A percentile compares a stretch with the other conserved stretches of the same genome.
Conservation (phyloP, 2,329 filamentous ascomycete species). For the Annulohypoxylon truncatum region DNA sequence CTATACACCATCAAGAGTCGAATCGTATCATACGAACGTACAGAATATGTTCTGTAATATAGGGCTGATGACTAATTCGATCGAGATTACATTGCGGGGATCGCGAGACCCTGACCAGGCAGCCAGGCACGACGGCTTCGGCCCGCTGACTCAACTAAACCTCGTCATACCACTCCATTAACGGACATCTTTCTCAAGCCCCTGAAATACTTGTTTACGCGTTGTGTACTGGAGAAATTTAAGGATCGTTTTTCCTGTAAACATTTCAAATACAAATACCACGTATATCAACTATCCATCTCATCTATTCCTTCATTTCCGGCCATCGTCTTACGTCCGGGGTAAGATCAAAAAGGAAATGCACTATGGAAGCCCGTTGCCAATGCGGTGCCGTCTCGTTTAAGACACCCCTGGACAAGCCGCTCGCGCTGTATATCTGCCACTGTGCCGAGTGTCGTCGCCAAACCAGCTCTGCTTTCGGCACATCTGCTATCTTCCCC, state of each 20-base stretch:
- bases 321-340: background rate
- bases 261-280: background rate
- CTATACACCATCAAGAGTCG: no score
- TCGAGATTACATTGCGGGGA: slow-evolving; percentile 22
- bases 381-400: slow-evolving; percentile 74
- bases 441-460: slow-evolving; percentile 75
- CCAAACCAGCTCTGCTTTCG: slow-evolving; percentile 75
- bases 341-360: slow-evolving; percentile 8
- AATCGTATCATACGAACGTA: no score
- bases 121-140: slow-evolving; percentile 1
- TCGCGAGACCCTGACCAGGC: slow-evolving; percentile 13
- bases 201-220: background rate
- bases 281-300: background rate
- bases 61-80: slow-evolving; percentile 23
- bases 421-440: slow-evolving; percentile 76
- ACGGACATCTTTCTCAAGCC: background rate
- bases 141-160: background rate
- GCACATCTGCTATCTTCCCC: slow-evolving; percentile 76
- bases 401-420: slow-evolving; percentile 68
- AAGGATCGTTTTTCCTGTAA: background rate
- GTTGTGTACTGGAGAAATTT: background rate
- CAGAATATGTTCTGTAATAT: no score
- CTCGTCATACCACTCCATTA: background rate
- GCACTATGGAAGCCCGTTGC: slow-evolving; percentile 68
- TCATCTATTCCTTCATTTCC: background rate